phyloP scores from a whole-genome alignment of 257 asterid species.

The Solanum bukasovii region DNA sequence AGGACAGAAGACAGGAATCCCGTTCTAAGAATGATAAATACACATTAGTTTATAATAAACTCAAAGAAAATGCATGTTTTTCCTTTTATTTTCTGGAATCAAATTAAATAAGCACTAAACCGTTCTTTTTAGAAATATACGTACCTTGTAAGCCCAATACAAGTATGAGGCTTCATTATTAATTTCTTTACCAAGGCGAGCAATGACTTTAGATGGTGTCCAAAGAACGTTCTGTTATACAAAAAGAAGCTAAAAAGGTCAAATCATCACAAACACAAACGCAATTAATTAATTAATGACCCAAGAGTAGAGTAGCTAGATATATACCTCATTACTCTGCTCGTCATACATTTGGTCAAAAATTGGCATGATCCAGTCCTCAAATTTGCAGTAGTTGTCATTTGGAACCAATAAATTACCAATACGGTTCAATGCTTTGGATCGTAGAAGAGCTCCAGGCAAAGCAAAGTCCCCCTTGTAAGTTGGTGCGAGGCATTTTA shows the following conservation, averaged over 20 bases:
- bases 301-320: neutral
- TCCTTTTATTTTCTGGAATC: neutral
- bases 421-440: too few relatives aligned
- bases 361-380: too few relatives aligned
- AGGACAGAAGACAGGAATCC: constrained; percentile 81
- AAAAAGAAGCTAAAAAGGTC: neutral
- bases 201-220: constrained; percentile 91
- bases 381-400: too few relatives aligned
- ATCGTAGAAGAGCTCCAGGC: too few relatives aligned
- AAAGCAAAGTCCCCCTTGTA: too few relatives aligned
- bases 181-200: constrained; percentile 81
- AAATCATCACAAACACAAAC: neutral
- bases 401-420: too few relatives aligned
- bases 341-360: too few relatives aligned
- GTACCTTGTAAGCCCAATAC: constrained; percentile 88
- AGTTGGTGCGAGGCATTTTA: too few relatives aligned
- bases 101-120: neutral
- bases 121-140: neutral
- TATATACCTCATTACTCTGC: neutral
- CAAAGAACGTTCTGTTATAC: constrained; percentile 49
- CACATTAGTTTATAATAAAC: neutral
- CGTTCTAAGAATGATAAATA: constrained; percentile 38
- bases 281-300: neutral
- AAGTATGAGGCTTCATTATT: constrained; percentile 71
- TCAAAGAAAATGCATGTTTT: neutral